These are phyloP conservation scores for Hyphodiscus hymeniophilus DNA, from an alignment of 495 filamentous ascomycete species.

Conservation along the genomic window DNA sequence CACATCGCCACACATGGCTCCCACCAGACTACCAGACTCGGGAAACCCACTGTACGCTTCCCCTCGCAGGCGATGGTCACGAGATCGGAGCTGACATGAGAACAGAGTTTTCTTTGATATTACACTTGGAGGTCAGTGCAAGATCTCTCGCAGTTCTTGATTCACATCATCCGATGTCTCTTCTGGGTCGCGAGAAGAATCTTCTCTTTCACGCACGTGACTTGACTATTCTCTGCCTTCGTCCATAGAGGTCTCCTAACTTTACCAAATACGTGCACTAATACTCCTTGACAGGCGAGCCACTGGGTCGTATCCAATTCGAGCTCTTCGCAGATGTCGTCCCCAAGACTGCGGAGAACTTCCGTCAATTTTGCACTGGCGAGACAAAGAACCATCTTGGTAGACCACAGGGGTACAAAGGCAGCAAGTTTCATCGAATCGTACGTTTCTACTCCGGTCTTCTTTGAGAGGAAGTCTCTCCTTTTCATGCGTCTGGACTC, in stretches of 20 bases:
- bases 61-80: conserved; percentile 3
- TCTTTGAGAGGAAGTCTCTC: too few species aligned
- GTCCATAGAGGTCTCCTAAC: not conserved
- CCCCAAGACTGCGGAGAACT: conserved; percentile 91
- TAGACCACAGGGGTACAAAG: conserved; percentile 88
- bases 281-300: conserved; percentile 52
- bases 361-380: conserved; percentile 93
- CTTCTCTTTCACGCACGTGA: conserved; percentile 4
- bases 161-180: not conserved
- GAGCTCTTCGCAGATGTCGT: conserved; percentile 82
- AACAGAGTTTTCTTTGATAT: conserved; percentile 86
- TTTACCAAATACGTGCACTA: not conserved
- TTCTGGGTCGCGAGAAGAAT: not conserved
- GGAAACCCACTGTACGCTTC: conserved; percentile 47
- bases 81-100: conserved; percentile 5
- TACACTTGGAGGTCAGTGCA: conserved; percentile 70
- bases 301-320: conserved; percentile 87
- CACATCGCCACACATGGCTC: conserved; percentile 31
- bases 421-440: conserved; percentile 88
- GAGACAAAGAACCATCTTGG: conserved; percentile 76
- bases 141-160: too few species aligned
- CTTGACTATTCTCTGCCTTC: not conserved
- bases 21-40: conserved; percentile 42
- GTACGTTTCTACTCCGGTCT: conserved; percentile 42
- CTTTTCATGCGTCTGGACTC: too few species aligned